Base-by-base conservation (phyloP, 805 yeast genomes). In the Teunomyces kruisii region DNA sequence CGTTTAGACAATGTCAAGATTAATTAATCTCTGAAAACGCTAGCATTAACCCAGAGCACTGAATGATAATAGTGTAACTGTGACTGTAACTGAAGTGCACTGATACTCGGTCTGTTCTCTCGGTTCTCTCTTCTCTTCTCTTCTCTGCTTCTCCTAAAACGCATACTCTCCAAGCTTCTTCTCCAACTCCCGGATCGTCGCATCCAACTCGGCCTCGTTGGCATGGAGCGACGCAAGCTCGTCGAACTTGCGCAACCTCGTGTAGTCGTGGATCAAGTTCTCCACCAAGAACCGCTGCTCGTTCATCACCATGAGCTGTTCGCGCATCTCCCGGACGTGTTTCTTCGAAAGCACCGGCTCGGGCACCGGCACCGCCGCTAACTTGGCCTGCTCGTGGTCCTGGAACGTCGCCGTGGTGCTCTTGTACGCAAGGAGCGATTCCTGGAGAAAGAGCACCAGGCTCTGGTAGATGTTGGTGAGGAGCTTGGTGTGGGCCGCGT, bases 201-300 rank as follows among this genome's bases (percentile, higher is more conserved):
- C 49, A 10, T 72, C 67, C 42, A 90, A 62, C 48, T 89, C 96
- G 4, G 59, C 60, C 40, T 82, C 56, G 44, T 86, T 87, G 15
- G 62, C 71, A 29, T 76, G 77, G 46, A 92, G 66, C 1, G 86
- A 74, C 9, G 67, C 69, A 35, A 88, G 64, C 58, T 88, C 96
- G 46, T 90, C 97, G 57, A 88, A 88, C 51, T 81, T 79, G 36
- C 97, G 67, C 42, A 78, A 81, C 51, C 74, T 75, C 48, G 83
- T 86, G 30, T 84, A 80, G 10, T 75, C 80, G 2, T 74, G 71
- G 22, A 87, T 76, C 78, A 84, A 79, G 12, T 80, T 74, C 46
- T 80, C 79, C 2, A 92, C 82, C 48, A 92, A 64, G 53, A 79
- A 91, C 53, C 75, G 74, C 56, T 91, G 98, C 59, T 91, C 98